These are phyloP conservation scores for Diaporthe eres DNA, from an alignment of 2,329 filamentous ascomycete species.

Conservation along the genomic window DNA sequence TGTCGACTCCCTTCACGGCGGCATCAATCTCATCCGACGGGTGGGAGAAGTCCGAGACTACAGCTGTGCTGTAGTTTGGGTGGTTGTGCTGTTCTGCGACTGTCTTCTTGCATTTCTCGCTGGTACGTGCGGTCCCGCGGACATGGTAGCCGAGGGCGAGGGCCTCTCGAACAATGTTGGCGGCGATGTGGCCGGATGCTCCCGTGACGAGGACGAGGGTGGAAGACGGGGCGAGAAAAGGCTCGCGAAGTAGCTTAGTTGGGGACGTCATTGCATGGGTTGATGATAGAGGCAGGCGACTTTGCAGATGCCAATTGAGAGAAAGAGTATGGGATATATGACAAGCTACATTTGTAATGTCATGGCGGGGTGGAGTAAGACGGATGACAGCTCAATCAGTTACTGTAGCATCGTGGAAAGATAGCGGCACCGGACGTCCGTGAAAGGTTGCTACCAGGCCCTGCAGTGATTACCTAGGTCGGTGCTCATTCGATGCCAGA, in stretches of 20 bases:
- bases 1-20: conserved; percentile 49
- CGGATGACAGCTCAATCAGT: not conserved
- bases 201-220: conserved; percentile 57
- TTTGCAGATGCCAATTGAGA: not conserved
- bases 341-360: not conserved
- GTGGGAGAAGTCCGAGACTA: conserved; percentile 42
- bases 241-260: not conserved
- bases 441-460: not conserved
- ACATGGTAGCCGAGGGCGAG: conserved; percentile 58
- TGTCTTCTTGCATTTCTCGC: conserved; percentile 34
- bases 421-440: not conserved
- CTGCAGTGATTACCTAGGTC: too few relatives aligned
- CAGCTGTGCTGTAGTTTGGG: conserved; percentile 50
- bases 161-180: conserved; percentile 56
- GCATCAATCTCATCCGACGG: conserved; percentile 43
- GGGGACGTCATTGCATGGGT: not conserved
- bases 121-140: conserved; percentile 57
- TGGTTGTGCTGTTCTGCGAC: conserved; percentile 47
- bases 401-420: not conserved
- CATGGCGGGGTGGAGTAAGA: not conserved
- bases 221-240: conserved; percentile 4
- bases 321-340: not conserved
- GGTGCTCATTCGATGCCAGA: too few relatives aligned
- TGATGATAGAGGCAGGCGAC: not conserved
- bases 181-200: conserved; percentile 57